Conservation (phyloP, 768 basidiomycete genomes). For the Boletus rubropictus region DNA sequence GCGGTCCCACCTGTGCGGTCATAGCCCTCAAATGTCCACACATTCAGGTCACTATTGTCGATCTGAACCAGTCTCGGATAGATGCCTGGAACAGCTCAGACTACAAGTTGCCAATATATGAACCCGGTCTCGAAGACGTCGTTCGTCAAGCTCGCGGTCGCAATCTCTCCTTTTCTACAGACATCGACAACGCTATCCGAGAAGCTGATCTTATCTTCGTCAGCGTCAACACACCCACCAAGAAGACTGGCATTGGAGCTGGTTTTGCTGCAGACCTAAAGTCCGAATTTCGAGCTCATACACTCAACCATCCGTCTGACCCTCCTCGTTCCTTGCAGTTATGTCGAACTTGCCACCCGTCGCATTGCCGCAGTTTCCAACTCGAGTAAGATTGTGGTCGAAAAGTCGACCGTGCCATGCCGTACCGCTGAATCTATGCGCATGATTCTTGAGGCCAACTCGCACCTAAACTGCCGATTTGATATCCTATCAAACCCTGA, state of each 20-base stretch:
- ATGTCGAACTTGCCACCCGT: slow-evolving; percentile 94
- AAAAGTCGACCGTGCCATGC: slow-evolving; percentile 98
- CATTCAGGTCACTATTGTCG: slow-evolving; percentile 94
- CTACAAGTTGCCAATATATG: slow-evolving; percentile 90
- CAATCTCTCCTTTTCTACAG: slow-evolving; percentile 96
- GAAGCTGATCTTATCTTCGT: slow-evolving; percentile 99
- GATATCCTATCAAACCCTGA: slow-evolving; percentile 99
- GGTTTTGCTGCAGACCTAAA: slow-evolving; percentile 98
- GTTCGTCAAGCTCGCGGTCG: slow-evolving; percentile 82
- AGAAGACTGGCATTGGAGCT: slow-evolving; percentile 95
- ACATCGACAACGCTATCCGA: slow-evolving; percentile 86
- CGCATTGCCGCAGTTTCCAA: slow-evolving; percentile 89
- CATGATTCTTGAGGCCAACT: slow-evolving; percentile 98
- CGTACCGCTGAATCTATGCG: slow-evolving; percentile 99
- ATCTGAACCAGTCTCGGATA: slow-evolving; percentile 90
- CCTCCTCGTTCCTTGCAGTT: slow-evolving; percentile 47
- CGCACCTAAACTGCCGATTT: slow-evolving; percentile 83
- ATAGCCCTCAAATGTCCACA: slow-evolving; percentile 91
- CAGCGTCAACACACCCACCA: slow-evolving; percentile 97
- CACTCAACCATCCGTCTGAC: slow-evolving; percentile 8
- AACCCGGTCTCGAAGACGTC: slow-evolving; percentile 91
- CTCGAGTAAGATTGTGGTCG: slow-evolving; percentile 95
- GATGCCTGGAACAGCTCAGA: slow-evolving; percentile 94
- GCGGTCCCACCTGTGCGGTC: slow-evolving; percentile 93
- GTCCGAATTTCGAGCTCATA: slow-evolving; percentile 42